A percentile compares a stretch with the other conserved stretches of the same genome.
Conservation (phyloP, 306 rosid genomes). For the Dryas drummondii region DNA sequence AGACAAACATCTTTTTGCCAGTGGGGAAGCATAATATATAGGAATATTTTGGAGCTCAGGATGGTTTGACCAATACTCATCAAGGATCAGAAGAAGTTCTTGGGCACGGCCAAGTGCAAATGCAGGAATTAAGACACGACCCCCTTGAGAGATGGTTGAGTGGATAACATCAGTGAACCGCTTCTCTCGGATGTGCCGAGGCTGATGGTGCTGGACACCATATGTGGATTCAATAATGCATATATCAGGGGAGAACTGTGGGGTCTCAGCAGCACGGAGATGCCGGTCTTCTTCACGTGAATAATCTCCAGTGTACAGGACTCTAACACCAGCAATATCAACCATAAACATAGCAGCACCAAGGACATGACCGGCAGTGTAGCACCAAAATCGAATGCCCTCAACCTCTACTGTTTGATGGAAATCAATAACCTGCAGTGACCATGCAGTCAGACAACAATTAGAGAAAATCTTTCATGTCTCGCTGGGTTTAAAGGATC, state of each 20-base stretch:
- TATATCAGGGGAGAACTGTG: constrained; percentile 88
- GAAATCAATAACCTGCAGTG: constrained; percentile 87
- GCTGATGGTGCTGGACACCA: constrained; percentile 95
- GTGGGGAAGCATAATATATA: constrained; percentile 94
- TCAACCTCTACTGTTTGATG: constrained; percentile 92
- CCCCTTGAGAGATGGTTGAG: constrained; percentile 87
- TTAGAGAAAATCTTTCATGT: neutral
- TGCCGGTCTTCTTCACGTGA: constrained; percentile 97
- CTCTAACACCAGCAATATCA: constrained; percentile 91
- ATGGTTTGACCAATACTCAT: constrained; percentile 94
- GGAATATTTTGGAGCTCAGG: constrained; percentile 89
- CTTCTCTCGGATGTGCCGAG: constrained; percentile 79
- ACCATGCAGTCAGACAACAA: constrained; percentile 23
- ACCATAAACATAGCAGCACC: constrained; percentile 99
- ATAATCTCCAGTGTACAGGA: constrained; percentile 94
- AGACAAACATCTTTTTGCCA: constrained; percentile 83
- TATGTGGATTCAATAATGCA: constrained; percentile 96
- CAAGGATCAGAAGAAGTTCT: constrained; percentile 89
- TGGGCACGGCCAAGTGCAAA: constrained; percentile 97
- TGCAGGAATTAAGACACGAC: constrained; percentile 89
- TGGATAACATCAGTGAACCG: constrained; percentile 90
- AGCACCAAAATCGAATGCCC: constrained; percentile 96
- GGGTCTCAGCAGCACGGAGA: constrained; percentile 96
- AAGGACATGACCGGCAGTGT: constrained; percentile 95
- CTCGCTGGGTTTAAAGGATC: neutral